Evolutionary conservation across 2,329 filamentous ascomycete species (phyloP), one percentile per base, ranked within the genome.

Genomic region (Chrysosphaeria jannelii): DNA sequence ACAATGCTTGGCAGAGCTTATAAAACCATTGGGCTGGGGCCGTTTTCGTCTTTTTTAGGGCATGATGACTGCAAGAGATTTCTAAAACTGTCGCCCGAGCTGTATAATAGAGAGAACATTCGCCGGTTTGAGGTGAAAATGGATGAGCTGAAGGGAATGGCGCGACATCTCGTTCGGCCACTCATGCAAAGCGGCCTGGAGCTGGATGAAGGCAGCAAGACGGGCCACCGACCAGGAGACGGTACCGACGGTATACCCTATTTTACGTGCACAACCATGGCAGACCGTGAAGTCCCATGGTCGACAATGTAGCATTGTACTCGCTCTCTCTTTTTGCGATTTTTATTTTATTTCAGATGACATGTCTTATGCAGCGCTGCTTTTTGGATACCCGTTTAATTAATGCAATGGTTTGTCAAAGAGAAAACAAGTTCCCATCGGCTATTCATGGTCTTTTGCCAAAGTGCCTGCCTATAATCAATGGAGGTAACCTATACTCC

Each of bases 1-100:
- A 18, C 16, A 18, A 7, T 18, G 16, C 41, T 62, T 2, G 76
- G 76, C 4, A 61, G 69, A 21, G 60, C 79, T 2, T 90, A 81
- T 42, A 62, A 75, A 20, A 56, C 69, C 2, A 52, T 91, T 6
- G 78, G 76, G 15, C 56, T 59, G 4, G 48, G 57, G 3, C 48
- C 48, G 4, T 48, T 59, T 0, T 42, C 53, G 7, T 51, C 55
- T 1, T 91, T 85, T 38, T 58, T 93, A 5, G 44, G 51, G 2
- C 76, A 81, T 39, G 78, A 90, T 32, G 79, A 90, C 32, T 70
- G 81, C 39, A 91, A 90, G 43, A 62, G 63, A 12, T 91, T 91
- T 36, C 54, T 91, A 24, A 88, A 89, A 40, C 49, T 81, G 12
- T 67, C 62, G 8, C 70, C 75, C 0, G 70, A 85, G 11, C 44